Percentiles rank a stretch among this genome's conserved stretches.
Evolutionary conservation across 768 basidiomycete species (phyloP).

Genomic region (Cystobasidium onofrii): DNA sequence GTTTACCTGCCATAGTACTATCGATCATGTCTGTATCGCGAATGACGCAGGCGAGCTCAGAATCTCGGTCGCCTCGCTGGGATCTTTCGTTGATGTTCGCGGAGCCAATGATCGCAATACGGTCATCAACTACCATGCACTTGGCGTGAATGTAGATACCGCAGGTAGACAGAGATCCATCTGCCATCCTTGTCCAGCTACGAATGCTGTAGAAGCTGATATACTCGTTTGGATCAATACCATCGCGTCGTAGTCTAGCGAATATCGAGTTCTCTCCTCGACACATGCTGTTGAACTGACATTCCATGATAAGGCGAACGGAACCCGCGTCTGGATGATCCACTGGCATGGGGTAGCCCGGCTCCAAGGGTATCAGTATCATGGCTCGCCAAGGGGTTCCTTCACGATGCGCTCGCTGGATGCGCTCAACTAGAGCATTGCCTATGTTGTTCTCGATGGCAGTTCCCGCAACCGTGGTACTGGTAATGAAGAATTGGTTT

Average conservation of each 20-base stretch:
- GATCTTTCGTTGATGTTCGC: constrained; percentile 98
- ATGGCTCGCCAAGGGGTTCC: constrained; percentile 81
- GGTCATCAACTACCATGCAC: constrained; percentile 81
- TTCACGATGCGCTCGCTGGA: constrained; percentile 75
- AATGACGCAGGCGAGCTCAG: constrained; percentile 84
- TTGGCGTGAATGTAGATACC: constrained; percentile 49
- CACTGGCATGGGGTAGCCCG: constrained; percentile 71
- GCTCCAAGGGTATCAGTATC: constrained; percentile 80
- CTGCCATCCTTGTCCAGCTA: constrained; percentile 85
- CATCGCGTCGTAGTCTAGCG: constrained; percentile 69
- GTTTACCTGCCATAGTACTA: constrained; percentile 83
- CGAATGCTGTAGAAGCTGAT: constrained; percentile 83
- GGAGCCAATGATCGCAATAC: constrained; percentile 85
- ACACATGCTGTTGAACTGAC: constrained; percentile 79
- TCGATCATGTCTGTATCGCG: constrained; percentile 96
- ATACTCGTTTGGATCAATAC: constrained; percentile 86
- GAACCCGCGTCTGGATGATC: constrained; percentile 89
- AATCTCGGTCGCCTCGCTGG: constrained; percentile 90
- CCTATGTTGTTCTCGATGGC: constrained; percentile 88
- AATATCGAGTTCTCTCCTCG: constrained; percentile 90
- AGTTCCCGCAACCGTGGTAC: constrained; percentile 71
- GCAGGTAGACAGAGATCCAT: constrained; percentile 75
- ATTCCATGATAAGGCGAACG: constrained; percentile 89
- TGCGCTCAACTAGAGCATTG: constrained; percentile 82
- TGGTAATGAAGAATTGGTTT: constrained; percentile 51